Evolutionary conservation across 202 grass and related monocot genomes (phyloP).

Genomic region (Panicum virgatum): DNA sequence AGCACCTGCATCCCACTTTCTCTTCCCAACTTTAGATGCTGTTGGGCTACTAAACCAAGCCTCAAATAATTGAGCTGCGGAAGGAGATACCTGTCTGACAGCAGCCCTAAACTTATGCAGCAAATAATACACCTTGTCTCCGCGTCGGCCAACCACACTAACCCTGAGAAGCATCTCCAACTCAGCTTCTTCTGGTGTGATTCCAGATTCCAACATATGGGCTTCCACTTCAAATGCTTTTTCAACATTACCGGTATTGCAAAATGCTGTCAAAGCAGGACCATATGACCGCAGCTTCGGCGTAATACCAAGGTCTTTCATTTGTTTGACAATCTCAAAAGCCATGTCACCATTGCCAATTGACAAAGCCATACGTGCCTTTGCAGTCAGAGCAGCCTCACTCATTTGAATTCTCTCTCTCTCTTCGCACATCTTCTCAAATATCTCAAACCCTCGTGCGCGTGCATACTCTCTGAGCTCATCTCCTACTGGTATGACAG

Average conservation of each 20-base stretch:
- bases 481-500: conserved; percentile 39
- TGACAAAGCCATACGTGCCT: conserved; percentile 60
- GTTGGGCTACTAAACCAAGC: conserved; percentile 64
- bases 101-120: conserved; percentile 70
- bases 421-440: conserved; percentile 53
- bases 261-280: conserved; percentile 58
- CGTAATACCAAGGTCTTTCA: conserved; percentile 48
- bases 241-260: conserved; percentile 56
- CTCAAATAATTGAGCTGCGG: conserved; percentile 47
- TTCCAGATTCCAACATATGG: conserved; percentile 59
- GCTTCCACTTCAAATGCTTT: conserved; percentile 69
- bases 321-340: conserved; percentile 69
- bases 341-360: conserved; percentile 54
- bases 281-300: conserved; percentile 66
- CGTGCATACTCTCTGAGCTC: conserved; percentile 57
- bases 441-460: conserved; percentile 60
- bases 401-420: conserved; percentile 53
- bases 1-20: conserved; percentile 59
- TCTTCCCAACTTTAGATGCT: conserved; percentile 68
- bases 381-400: conserved; percentile 65
- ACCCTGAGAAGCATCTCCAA: conserved; percentile 55
- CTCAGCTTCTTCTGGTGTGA: conserved; percentile 59
- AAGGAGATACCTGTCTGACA: conserved; percentile 62
- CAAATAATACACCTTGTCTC: conserved; percentile 68
- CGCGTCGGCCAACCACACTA: conserved; percentile 42